Evolutionary conservation across 768 basidiomycete species (phyloP).

Genomic region (Imleria badia): DNA sequence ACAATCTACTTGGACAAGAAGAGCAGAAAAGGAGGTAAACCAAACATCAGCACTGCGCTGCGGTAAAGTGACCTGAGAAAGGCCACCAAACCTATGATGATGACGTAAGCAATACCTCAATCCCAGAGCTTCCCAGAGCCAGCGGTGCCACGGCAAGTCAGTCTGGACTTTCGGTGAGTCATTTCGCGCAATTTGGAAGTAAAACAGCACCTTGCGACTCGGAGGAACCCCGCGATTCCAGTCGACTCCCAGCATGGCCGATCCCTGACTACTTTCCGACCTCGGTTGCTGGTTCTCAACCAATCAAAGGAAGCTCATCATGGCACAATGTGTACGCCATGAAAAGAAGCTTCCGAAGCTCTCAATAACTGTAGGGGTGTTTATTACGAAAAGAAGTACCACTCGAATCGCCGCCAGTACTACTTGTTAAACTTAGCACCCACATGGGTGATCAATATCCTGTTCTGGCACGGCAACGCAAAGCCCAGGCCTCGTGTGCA

Average conservation of each 20-base stretch:
- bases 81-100: slow-evolving; percentile 10
- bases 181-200: slow-evolving; percentile 4
- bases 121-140: slow-evolving; percentile 11
- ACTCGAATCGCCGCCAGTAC: neutral
- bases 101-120: slow-evolving; percentile 28
- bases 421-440: neutral
- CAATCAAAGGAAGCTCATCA: neutral
- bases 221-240: slow-evolving; percentile 5
- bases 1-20: slow-evolving; percentile 19
- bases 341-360: neutral
- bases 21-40: slow-evolving; percentile 19
- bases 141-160: neutral
- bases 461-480: neutral
- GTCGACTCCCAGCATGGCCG: too few relatives aligned
- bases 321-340: neutral
- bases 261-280: too few relatives aligned
- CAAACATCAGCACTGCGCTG: slow-evolving; percentile 20
- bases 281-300: too few relatives aligned
- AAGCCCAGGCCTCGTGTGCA: neutral
- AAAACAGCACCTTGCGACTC: neutral
- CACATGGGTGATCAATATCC: neutral
- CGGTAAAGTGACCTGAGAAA: slow-evolving; percentile 15
- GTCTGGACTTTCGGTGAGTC: neutral
- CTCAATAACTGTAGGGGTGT: neutral
- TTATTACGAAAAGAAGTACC: neutral